These are phyloP conservation scores for Ophiostoma australiae DNA, from an alignment of 2,329 filamentous ascomycete genomes.

Conservation along the genomic window DNA sequence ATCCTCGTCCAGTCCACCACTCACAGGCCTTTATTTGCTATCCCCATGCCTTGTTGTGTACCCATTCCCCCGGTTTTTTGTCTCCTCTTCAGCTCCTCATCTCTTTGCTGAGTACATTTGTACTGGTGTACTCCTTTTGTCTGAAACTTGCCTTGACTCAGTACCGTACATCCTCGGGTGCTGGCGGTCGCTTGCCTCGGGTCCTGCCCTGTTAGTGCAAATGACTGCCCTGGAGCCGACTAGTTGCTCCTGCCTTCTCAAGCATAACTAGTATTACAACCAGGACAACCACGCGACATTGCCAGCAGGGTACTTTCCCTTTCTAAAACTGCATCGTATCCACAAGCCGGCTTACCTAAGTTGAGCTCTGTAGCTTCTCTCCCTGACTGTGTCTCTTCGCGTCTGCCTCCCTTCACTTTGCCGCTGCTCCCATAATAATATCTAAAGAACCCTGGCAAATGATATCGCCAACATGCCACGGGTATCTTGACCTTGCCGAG, in stretches of 20 bases:
- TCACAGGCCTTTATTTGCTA: neutral
- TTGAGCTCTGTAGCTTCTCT: neutral
- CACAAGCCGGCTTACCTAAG: neutral
- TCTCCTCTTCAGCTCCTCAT: neutral
- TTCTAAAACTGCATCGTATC: neutral
- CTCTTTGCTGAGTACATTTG: neutral
- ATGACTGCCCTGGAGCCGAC: neutral
- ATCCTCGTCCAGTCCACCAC: neutral
- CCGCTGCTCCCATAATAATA: neutral
- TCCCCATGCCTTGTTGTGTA: neutral
- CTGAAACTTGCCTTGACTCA: neutral
- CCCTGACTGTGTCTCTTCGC: neutral
- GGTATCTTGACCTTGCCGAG: neutral
- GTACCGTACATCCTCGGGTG: conserved; percentile 6
- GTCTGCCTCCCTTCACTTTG: neutral
- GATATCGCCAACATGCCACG: neutral
- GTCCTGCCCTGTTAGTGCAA: neutral
- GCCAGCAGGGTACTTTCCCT: neutral
- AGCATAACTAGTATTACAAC: neutral
- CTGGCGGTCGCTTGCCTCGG: conserved; percentile 6
- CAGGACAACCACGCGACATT: neutral
- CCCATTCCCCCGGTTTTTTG: neutral
- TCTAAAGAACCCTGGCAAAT: neutral
- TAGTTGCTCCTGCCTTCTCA: neutral
- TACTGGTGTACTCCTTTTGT: neutral